These are phyloP conservation scores for Fusarium graminum DNA, from an alignment of 2,329 filamentous ascomycete species.

Conservation along the genomic window DNA sequence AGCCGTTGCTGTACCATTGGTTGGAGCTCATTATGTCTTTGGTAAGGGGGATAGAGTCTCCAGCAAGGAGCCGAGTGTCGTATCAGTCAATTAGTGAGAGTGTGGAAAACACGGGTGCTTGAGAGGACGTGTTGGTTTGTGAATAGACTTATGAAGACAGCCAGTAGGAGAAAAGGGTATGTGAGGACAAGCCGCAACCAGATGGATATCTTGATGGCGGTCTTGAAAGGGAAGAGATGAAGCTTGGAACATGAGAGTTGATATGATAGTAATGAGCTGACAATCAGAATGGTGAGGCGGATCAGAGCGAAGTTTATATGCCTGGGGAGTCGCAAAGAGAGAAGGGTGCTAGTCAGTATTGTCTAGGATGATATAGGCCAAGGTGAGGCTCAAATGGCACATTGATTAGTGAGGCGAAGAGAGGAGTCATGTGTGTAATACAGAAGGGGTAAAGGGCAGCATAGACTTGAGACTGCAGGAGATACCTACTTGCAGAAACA, in stretches of 20 bases:
- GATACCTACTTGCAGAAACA: slow-evolving; percentile 18
- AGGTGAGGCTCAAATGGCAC: slow-evolving; percentile 50
- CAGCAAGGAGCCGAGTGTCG: slow-evolving; percentile 3
- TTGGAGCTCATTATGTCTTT: slow-evolving; percentile 36
- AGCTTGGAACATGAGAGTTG: slow-evolving; percentile 37
- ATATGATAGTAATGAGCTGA: slow-evolving; percentile 13
- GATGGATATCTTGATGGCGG: slow-evolving; percentile 37
- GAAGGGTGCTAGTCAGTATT: slow-evolving; percentile 25
- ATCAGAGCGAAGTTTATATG: slow-evolving; percentile 34
- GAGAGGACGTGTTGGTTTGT: slow-evolving; percentile 29
- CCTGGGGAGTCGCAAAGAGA: slow-evolving; percentile 13
- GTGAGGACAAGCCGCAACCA: slow-evolving; percentile 33
- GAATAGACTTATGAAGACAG: slow-evolving; percentile 12
- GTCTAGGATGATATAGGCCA: slow-evolving; percentile 25
- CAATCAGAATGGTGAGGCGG: slow-evolving; percentile 9
- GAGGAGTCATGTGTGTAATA: slow-evolving; percentile 40
- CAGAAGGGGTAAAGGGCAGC: slow-evolving; percentile 35
- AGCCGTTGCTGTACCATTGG: slow-evolving; percentile 27
- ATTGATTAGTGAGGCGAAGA: slow-evolving; percentile 49
- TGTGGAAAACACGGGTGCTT: slow-evolving; percentile 24
- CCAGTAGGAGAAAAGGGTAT: slow-evolving; percentile 14
- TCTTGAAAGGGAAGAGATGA: slow-evolving; percentile 29
- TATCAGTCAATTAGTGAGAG: slow-evolving; percentile 14
- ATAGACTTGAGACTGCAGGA: slow-evolving; percentile 43
- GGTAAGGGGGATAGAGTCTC: not conserved